Evolutionary conservation across 2,329 filamentous ascomycete species (phyloP).

Genomic region (Microdochium nivale): DNA sequence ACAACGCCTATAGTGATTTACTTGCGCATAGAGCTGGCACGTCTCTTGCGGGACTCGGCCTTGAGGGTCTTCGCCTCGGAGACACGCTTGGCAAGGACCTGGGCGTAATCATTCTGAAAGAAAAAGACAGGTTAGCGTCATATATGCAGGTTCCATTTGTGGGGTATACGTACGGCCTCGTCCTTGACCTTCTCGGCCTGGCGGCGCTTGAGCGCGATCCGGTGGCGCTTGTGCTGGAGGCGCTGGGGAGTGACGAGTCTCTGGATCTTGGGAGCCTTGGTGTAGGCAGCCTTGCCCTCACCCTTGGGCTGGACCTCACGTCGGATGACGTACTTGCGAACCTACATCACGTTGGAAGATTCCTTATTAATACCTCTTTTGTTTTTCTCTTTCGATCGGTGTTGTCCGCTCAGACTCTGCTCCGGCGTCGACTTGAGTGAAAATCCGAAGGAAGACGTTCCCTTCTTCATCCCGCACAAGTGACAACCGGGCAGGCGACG

Average conservation of each 20-base stretch:
- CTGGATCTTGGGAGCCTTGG: conserved; percentile 99
- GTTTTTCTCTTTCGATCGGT: conserved; percentile 1
- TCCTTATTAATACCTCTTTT: conserved; percentile 2
- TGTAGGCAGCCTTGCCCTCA: conserved; percentile 96
- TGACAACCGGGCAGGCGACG: conserved; percentile 61
- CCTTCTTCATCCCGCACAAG: conserved; percentile 27
- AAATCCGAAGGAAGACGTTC: conserved; percentile 18
- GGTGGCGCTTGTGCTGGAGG: conserved; percentile 99
- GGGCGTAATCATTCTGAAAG: conserved; percentile 88
- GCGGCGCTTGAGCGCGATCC: conserved; percentile 96
- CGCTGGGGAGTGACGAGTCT: conserved; percentile 98
- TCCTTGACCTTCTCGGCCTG: conserved; percentile 96
- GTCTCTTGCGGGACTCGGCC: conserved; percentile 91
- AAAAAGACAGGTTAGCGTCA: background rate
- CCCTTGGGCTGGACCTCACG: conserved; percentile 95
- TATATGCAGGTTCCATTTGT: background rate
- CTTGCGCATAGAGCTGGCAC: conserved; percentile 92
- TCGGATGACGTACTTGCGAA: conserved; percentile 99
- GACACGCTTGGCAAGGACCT: conserved; percentile 94
- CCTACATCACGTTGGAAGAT: conserved; percentile 40
- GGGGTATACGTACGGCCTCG: conserved; percentile 70
- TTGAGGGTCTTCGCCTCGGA: conserved; percentile 91
- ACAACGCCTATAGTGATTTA: conserved; percentile 43
- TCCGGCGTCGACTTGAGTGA: conserved; percentile 37
- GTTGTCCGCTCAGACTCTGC: conserved; percentile 24